Percentiles rank a stretch among this genome's conserved stretches.
Conservation (phyloP, 768 basidiomycete species). For the Kwoniella pini region DNA sequence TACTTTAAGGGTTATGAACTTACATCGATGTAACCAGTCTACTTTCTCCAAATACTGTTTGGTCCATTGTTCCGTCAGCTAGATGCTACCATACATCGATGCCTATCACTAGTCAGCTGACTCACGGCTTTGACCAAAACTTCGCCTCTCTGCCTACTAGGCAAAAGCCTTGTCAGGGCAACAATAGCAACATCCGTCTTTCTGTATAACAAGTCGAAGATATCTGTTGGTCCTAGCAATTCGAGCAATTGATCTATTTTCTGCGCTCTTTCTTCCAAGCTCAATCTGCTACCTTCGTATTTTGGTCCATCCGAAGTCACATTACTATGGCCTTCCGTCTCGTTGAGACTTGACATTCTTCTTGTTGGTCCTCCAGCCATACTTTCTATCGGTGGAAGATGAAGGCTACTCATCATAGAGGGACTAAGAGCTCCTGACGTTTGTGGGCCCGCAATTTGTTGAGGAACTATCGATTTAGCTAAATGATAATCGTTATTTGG, state of each 20-base stretch:
- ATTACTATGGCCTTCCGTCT: not conserved
- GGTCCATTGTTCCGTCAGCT: too few relatives aligned
- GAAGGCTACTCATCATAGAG: not conserved
- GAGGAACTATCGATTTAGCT: constrained; percentile 19
- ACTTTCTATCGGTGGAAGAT: not conserved
- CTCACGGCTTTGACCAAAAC: constrained; percentile 48
- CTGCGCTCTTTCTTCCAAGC: constrained; percentile 29
- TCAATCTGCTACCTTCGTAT: not conserved
- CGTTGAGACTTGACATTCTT: not conserved
- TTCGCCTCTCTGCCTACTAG: constrained; percentile 46
- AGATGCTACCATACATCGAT: too few relatives aligned
- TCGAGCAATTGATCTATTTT: constrained; percentile 45
- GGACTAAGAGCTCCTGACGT: not conserved
- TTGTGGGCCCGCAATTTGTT: not conserved
- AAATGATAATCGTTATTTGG: constrained; percentile 48
- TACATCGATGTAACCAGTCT: constrained; percentile 54
- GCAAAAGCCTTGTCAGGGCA: constrained; percentile 44
- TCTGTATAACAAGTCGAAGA: constrained; percentile 49
- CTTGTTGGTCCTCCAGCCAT: not conserved
- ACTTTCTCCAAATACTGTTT: constrained; percentile 51
- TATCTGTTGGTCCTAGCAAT: constrained; percentile 47
- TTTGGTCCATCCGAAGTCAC: not conserved
- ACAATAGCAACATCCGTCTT: constrained; percentile 49
- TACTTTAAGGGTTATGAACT: constrained; percentile 25
- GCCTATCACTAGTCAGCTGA: too few relatives aligned